phyloP scores from a whole-genome alignment of 305 asterid species.

The Stenogyne calaminthoides region DNA sequence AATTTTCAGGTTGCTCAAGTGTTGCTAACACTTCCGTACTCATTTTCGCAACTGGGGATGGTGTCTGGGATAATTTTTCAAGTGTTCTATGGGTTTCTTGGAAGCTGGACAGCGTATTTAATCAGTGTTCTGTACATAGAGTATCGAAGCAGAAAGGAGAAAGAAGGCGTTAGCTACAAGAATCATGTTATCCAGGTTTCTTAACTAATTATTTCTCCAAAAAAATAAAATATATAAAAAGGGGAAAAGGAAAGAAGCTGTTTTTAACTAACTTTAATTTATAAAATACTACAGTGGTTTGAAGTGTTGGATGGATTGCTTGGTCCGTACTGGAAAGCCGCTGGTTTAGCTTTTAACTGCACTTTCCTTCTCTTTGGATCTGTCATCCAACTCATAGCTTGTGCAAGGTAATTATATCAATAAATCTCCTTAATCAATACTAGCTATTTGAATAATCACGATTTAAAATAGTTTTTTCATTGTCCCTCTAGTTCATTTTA shows the following conservation, averaged over 20 bases:
- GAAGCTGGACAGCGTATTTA: slow-evolving; percentile 95
- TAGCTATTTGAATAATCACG: too few relatives aligned
- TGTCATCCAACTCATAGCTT: slow-evolving; percentile 96
- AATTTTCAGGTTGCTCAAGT: slow-evolving; percentile 85
- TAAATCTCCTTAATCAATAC: too few relatives aligned
- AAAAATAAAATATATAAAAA: not conserved
- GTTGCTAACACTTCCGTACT: slow-evolving; percentile 79
- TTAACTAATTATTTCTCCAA: too few relatives aligned
- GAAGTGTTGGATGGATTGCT: slow-evolving; percentile 93
- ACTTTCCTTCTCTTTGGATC: slow-evolving; percentile 61
- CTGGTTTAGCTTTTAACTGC: slow-evolving; percentile 92
- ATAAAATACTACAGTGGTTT: slow-evolving; percentile 60
- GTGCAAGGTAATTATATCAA: slow-evolving; percentile 85
- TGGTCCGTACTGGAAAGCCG: slow-evolving; percentile 93
- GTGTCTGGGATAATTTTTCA: slow-evolving; percentile 75
- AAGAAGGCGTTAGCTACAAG: slow-evolving; percentile 81
- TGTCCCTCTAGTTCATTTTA: too few relatives aligned
- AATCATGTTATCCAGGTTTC: slow-evolving; percentile 93
- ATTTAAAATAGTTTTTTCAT: too few relatives aligned
- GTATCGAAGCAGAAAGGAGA: slow-evolving; percentile 84
- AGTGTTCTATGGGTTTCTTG: slow-evolving; percentile 77
- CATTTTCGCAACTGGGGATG: slow-evolving; percentile 91
- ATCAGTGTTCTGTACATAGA: slow-evolving; percentile 87
- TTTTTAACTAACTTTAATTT: too few relatives aligned
- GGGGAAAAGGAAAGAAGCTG: too few relatives aligned